Base-by-base conservation (phyloP, 2,329 filamentous ascomycete species). In the Fusarium sp. region DNA sequence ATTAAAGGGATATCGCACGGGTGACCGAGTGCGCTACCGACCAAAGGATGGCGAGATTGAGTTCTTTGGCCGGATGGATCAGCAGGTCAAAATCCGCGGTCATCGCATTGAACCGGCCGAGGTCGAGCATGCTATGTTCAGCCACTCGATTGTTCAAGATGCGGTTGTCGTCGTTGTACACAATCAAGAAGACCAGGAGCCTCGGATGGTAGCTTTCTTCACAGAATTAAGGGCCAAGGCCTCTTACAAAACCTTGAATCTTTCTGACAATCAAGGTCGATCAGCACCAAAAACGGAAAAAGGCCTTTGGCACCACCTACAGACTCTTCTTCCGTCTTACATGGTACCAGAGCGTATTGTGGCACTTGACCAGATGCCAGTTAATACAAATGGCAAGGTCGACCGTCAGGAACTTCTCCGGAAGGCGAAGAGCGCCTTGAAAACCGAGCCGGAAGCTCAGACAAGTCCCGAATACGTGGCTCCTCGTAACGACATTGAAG, bases 11-110 rank as follows among this genome's bases (percentile, higher is more conserved):
- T 79, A 79, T 35, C 66, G 73, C 2, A 79, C 76, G 1, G 77
- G 77, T 6, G 77, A 79, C 25, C 56, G 64, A 4, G 76, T 69
- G 18, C 72, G 75, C 2, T 64, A 59, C 30, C 46, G 71, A 4
- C 52, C 57, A 4, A 60, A 11, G 3, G 73, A 77, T 53, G 67
- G 71, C 6, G 64, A 69, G 4, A 71, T 79, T 15, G 73, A 76
- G 52, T 79, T 76, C 56, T 64, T 78, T 18, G 75, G 76, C 0
- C 75, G 77, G 13, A 65, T 76, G 25, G 77, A 79, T 28, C 44
- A 58, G 3, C 77, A 79, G 25, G 59, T 75, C 49, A 79, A 79
- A 63, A 69, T 80, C 16, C 61, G 74, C 6, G 78, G 78, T n/a
- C 72, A 78, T 38, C 74, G 78, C 15, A 59, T 80, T 21, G 78